Evolutionary conservation across 306 rosid genomes (phyloP).

Genomic region (Cotoneaster glaucophyllus): DNA sequence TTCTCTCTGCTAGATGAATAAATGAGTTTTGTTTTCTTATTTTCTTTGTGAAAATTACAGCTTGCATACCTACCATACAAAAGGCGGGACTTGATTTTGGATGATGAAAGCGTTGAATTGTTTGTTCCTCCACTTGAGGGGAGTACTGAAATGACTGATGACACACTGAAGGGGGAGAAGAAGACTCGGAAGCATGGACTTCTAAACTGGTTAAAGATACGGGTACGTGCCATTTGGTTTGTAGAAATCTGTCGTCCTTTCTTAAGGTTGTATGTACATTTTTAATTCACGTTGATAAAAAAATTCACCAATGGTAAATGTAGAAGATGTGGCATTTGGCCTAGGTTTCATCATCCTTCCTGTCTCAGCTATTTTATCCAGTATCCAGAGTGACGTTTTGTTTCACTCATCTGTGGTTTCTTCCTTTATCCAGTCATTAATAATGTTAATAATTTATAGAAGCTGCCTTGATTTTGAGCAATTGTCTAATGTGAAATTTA

Average conservation of each 20-base stretch:
- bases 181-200: conserved; percentile 87
- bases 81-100: conserved; percentile 82
- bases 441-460: neutral
- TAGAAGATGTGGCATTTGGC: neutral
- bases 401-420: neutral
- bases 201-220: conserved; percentile 83
- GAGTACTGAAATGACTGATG: conserved; percentile 51
- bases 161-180: conserved; percentile 70
- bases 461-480: neutral
- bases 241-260: neutral
- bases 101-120: conserved; percentile 76
- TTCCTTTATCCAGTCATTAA: neutral
- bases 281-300: neutral
- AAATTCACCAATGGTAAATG: neutral
- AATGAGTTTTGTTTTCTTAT: neutral
- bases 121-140: conserved; percentile 76
- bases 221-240: conserved; percentile 49
- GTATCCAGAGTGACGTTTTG: neutral
- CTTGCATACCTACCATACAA: conserved; percentile 94
- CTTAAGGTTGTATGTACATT: neutral
- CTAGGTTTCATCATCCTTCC: conserved; percentile 10
- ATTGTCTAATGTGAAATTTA: neutral
- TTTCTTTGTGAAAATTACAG: conserved; percentile 38
- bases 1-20: neutral
- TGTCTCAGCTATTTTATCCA: neutral